Evolutionary conservation across 2,329 filamentous ascomycete species (phyloP).

Genomic region (Curvularia lunata): DNA sequence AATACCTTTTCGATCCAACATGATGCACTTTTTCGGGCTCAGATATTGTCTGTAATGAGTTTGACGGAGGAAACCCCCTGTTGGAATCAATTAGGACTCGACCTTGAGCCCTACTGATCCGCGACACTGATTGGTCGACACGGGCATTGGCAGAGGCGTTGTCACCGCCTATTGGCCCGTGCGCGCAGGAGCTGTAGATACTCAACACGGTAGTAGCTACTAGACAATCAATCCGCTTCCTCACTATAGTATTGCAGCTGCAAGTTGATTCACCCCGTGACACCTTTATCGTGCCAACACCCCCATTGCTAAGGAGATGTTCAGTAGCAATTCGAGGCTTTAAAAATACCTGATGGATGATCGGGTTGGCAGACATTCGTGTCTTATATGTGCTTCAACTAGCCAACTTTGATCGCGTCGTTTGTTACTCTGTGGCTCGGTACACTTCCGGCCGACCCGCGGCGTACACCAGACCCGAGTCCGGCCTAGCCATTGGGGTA

Average conservation of each 20-base stretch:
- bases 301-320: too few relatives aligned
- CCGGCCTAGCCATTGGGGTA: background rate
- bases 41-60: background rate
- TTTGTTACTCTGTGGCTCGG: background rate
- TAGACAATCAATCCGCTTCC: too few relatives aligned
- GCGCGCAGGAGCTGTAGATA: too few relatives aligned
- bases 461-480: background rate
- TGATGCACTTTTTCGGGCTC: background rate
- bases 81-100: too few relatives aligned
- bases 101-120: too few relatives aligned
- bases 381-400: background rate
- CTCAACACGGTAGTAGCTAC: too few relatives aligned
- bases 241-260: too few relatives aligned
- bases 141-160: too few relatives aligned
- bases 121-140: too few relatives aligned
- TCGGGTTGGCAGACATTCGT: background rate
- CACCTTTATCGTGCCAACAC: too few relatives aligned
- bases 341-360: background rate
- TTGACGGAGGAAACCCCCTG: background rate
- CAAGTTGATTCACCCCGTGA: too few relatives aligned
- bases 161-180: too few relatives aligned
- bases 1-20: background rate
- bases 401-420: background rate
- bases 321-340: background rate
- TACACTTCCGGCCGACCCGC: background rate